These are phyloP conservation scores for Chlamydomonas incerta DNA, from an alignment of 139 green algal genomes.

Conservation along the genomic window DNA sequence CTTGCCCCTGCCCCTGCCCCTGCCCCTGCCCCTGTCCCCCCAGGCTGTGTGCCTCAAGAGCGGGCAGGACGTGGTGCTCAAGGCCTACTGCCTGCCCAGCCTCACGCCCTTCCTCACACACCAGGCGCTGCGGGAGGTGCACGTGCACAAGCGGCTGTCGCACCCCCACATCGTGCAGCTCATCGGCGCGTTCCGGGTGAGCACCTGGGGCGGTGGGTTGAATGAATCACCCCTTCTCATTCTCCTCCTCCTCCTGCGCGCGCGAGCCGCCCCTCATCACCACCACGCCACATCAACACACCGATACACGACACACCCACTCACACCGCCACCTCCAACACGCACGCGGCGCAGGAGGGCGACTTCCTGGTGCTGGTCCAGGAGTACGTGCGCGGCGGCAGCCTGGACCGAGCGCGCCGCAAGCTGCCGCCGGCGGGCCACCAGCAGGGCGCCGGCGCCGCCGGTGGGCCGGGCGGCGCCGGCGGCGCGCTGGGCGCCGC, in stretches of 20 bases:
- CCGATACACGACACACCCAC: too few species aligned
- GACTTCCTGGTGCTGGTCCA: conserved; percentile 7
- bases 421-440: background rate
- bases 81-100: background rate
- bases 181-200: conserved; percentile 43
- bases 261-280: too few species aligned
- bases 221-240: too few species aligned
- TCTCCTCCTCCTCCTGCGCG: too few species aligned
- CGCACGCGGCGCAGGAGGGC: background rate
- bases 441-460: too few species aligned
- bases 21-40: background rate
- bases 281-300: too few species aligned
- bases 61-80: background rate
- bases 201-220: background rate
- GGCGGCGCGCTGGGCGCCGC: too few species aligned
- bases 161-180: conserved; percentile 49
- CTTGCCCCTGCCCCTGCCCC: too few species aligned
- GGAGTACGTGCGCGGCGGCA: background rate
- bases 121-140: conserved; percentile 38
- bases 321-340: too few species aligned
- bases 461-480: too few species aligned
- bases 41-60: background rate
- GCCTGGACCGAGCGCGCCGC: background rate
- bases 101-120: conserved; percentile 11
- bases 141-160: conserved; percentile 24